These are phyloP conservation scores for Anisodus acutangulus DNA, from an alignment of 257 asterid species.

Conservation along the genomic window DNA sequence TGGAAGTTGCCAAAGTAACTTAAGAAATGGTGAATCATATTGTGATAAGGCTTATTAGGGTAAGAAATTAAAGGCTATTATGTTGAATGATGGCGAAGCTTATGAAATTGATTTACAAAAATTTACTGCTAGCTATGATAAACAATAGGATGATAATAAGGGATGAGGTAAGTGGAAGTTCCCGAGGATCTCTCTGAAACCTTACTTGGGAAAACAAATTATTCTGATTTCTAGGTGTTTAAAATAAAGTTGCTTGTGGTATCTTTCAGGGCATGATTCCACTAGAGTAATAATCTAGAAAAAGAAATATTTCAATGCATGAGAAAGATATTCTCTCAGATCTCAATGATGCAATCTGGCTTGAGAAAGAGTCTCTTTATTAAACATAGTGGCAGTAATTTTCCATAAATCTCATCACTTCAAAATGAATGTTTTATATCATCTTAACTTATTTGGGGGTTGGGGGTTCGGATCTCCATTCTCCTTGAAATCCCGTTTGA, in stretches of 20 bases:
- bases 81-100: not conserved
- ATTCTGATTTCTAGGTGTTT: not conserved
- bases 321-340: not conserved
- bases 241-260: not conserved
- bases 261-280: not conserved
- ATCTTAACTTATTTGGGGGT: not conserved
- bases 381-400: not conserved
- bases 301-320: not conserved
- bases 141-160: conserved; percentile 4
- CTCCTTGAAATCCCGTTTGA: not conserved
- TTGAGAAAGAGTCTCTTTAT: not conserved
- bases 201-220: not conserved
- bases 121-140: not conserved
- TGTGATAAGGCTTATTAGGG: not conserved
- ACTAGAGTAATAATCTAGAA: not conserved
- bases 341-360: not conserved
- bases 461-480: not conserved
- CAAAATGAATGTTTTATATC: not conserved
- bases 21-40: not conserved
- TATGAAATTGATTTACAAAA: not conserved
- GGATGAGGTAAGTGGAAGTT: conserved; percentile 7
- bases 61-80: not conserved
- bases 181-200: not conserved
- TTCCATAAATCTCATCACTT: conserved; percentile 4
- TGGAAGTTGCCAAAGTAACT: not conserved